Conservation (phyloP, 768 basidiomycete genomes). For the Nidularia pulvinata region DNA sequence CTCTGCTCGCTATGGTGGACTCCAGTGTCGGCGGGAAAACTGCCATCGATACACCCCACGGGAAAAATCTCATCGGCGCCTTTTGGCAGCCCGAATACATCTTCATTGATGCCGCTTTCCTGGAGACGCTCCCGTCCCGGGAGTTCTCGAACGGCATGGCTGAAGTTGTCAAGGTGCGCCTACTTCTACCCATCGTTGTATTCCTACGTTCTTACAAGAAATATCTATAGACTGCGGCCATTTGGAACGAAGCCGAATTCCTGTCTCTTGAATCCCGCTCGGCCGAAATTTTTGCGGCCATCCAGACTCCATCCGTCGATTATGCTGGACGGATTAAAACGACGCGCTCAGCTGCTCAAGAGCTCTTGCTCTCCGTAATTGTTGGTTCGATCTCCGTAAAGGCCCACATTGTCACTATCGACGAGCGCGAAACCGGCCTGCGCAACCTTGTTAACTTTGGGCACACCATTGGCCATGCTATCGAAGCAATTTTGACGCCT, state of each 20-base stretch:
- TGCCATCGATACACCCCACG: constrained; percentile 97
- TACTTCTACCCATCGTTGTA: neutral
- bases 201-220: too few relatives aligned
- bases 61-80: constrained; percentile 97
- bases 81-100: constrained; percentile 99
- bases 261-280: constrained; percentile 84
- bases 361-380: constrained; percentile 88
- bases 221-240: constrained; percentile 90
- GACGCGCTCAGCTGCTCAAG: constrained; percentile 76
- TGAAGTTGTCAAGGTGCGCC: constrained; percentile 89
- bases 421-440: constrained; percentile 95
- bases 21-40: constrained; percentile 98
- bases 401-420: constrained; percentile 95
- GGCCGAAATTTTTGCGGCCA: constrained; percentile 83
- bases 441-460: constrained; percentile 99
- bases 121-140: constrained; percentile 87
- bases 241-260: constrained; percentile 94
- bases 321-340: constrained; percentile 52
- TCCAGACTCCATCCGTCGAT: constrained; percentile 67
- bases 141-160: constrained; percentile 99
- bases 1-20: constrained; percentile 98
- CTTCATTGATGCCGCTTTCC: constrained; percentile 96
- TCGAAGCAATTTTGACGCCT: constrained; percentile 95
- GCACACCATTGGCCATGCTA: constrained; percentile 97
- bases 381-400: constrained; percentile 94